Evolutionary conservation across 208 protist species (phyloP).

Genomic region (Acanthamoeba royreba): DNA sequence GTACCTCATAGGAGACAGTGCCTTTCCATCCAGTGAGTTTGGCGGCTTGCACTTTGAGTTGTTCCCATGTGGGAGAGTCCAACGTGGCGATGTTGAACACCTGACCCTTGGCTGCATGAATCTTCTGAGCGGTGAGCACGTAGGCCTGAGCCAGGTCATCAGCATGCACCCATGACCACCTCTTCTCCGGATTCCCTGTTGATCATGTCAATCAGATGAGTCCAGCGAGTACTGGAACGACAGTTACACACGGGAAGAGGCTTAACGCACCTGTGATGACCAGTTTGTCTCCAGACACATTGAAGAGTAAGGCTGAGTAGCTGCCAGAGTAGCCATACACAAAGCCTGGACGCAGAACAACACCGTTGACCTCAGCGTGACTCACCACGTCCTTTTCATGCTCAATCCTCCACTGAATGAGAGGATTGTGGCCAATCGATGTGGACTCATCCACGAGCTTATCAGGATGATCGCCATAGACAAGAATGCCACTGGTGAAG

Average conservation of each 20-base stretch:
- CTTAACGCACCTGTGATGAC: neutral
- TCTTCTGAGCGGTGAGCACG: neutral
- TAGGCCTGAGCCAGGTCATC: neutral
- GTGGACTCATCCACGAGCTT: neutral
- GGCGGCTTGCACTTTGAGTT: neutral
- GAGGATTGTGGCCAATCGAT: neutral
- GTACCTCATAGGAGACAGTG: neutral
- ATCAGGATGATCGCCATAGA: neutral
- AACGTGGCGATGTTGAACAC: neutral
- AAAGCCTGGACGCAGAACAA: neutral
- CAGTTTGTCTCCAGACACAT: neutral
- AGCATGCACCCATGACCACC: neutral
- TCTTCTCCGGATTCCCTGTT: neutral
- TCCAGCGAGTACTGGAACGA: too few relatives aligned
- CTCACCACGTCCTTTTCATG: neutral
- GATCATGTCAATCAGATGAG: too few relatives aligned
- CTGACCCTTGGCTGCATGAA: neutral
- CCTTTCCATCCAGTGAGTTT: neutral
- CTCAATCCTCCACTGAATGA: neutral
- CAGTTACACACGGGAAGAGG: too few relatives aligned
- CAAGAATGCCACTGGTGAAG: neutral
- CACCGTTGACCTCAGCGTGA: neutral
- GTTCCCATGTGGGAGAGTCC: neutral
- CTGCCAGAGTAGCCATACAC: neutral
- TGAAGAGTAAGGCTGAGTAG: neutral